Percentiles rank a stretch among this genome's conserved stretches.
Evolutionary conservation across 805 yeast species (phyloP).

Genomic region (Lachancea lanzarotensis): DNA sequence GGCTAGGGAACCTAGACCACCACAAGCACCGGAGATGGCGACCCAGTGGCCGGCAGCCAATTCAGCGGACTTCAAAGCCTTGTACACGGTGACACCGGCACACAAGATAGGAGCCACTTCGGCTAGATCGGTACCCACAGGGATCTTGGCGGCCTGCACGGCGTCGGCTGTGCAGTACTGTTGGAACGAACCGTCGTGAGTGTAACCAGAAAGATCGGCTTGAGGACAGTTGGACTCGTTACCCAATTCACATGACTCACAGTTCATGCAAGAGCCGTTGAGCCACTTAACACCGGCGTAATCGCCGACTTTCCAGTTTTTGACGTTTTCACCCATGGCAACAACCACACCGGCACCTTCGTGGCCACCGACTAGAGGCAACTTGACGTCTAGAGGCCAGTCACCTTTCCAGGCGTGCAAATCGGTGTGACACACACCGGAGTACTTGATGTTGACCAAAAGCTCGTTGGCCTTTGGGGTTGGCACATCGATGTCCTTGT

Average conservation of each 20-base stretch:
- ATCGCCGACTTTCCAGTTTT: constrained; percentile 55
- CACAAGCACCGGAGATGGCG: constrained; percentile 73
- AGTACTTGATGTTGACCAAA: constrained; percentile 72
- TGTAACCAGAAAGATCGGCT: constrained; percentile 77
- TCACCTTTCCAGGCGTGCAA: constrained; percentile 93
- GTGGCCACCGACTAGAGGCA: constrained; percentile 64
- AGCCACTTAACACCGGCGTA: constrained; percentile 62
- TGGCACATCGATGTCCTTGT: constrained; percentile 76
- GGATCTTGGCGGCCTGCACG: constrained; percentile 75
- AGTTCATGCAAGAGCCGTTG: constrained; percentile 55
- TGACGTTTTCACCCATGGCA: constrained; percentile 50
- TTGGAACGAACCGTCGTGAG: constrained; percentile 88
- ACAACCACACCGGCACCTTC: constrained; percentile 68
- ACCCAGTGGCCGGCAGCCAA: constrained; percentile 69
- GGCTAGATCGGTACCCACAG: constrained; percentile 68
- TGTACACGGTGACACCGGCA: constrained; percentile 89
- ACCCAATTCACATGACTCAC: constrained; percentile 53
- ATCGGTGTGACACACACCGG: constrained; percentile 93
- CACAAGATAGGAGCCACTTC: constrained; percentile 75
- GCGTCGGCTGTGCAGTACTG: constrained; percentile 88
- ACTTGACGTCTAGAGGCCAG: constrained; percentile 67
- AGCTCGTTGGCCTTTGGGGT: constrained; percentile 70
- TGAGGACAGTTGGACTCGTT: constrained; percentile 58
- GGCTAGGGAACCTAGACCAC: constrained; percentile 72
- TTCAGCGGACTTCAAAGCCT: constrained; percentile 77